A percentile compares a stretch with the other conserved stretches of the same genome.
These are phyloP conservation scores for Beauveria scarabaeidicola DNA, from an alignment of 2,329 filamentous ascomycete genomes.

Conservation along the genomic window DNA sequence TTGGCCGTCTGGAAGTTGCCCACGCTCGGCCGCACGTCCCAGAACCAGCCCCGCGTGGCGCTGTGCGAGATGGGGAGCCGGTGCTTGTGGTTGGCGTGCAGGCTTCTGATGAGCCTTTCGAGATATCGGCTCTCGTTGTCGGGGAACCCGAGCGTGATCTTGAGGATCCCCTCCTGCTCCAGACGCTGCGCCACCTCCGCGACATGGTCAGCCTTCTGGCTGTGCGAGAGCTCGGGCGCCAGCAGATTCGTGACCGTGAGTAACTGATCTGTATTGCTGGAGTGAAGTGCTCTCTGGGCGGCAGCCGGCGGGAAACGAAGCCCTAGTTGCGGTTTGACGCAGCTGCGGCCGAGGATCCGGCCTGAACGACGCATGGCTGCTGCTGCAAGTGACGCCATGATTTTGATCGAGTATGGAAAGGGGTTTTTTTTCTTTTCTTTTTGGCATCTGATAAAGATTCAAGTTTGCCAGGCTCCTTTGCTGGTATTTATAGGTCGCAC, in stretches of 20 bases:
- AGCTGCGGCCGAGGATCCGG: background rate
- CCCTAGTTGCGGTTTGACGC: background rate
- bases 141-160: constrained; percentile 24
- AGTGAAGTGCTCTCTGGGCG: background rate
- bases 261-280: background rate
- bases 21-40: constrained; percentile 29
- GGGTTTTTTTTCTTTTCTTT: too few species aligned
- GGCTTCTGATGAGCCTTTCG: constrained; percentile 22
- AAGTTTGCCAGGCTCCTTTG: background rate
- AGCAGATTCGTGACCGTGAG: background rate
- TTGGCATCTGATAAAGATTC: background rate
- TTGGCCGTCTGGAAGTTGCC: constrained; percentile 19
- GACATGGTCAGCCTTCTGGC: background rate
- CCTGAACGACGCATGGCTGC: background rate
- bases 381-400: background rate
- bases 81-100: constrained; percentile 27
- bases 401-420: background rate
- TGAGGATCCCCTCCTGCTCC: constrained; percentile 24
- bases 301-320: background rate
- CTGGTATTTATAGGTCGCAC: constrained; percentile 3
- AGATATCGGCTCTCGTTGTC: constrained; percentile 28
- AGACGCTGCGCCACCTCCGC: background rate
- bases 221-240: background rate
- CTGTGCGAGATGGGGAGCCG: constrained; percentile 32
- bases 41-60: constrained; percentile 34